These are phyloP conservation scores for Lavandula angustifolia DNA, from an alignment of 257 asterid genomes.

Conservation along the genomic window DNA sequence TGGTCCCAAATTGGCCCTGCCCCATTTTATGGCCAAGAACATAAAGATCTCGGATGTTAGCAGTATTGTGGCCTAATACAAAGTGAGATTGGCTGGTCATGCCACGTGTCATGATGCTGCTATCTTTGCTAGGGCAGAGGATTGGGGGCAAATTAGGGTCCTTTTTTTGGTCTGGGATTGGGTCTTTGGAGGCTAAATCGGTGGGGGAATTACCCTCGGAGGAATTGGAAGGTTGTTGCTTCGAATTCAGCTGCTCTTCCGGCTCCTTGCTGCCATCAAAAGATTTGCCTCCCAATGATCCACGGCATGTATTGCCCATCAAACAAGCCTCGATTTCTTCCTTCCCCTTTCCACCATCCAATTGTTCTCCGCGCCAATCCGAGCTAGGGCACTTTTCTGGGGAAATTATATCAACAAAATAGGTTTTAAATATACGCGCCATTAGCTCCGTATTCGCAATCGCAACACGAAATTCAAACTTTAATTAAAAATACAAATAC, in stretches of 20 bases:
- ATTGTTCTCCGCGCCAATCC: slow-evolving; percentile 29
- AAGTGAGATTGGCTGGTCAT: slow-evolving; percentile 54
- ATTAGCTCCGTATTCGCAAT: slow-evolving; percentile 18
- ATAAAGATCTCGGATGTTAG: slow-evolving; percentile 73
- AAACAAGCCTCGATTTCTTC: slow-evolving; percentile 48
- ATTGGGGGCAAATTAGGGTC: slow-evolving; percentile 37
- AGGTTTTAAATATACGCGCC: neutral
- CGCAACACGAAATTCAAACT: neutral
- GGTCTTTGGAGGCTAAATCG: slow-evolving; percentile 43
- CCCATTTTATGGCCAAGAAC: slow-evolving; percentile 79
- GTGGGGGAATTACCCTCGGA: slow-evolving; percentile 47
- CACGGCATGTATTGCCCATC: slow-evolving; percentile 99
- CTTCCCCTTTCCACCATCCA: slow-evolving; percentile 34
- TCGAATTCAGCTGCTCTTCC: slow-evolving; percentile 52
- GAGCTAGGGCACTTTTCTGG: slow-evolving; percentile 19
- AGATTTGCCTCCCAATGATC: slow-evolving; percentile 70
- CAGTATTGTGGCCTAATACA: slow-evolving; percentile 78
- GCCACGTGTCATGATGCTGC: slow-evolving; percentile 62
- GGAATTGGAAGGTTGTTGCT: slow-evolving; percentile 44
- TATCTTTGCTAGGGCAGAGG: slow-evolving; percentile 49
- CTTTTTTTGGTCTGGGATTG: slow-evolving; percentile 34
- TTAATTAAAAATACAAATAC: neutral
- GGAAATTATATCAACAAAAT: slow-evolving; percentile 8
- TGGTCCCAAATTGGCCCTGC: slow-evolving; percentile 90
- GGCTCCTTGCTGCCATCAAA: slow-evolving; percentile 63